Evolutionary conservation across 352 stramenopile species (phyloP).

Genomic region (Globisporangium iwayamae): DNA sequence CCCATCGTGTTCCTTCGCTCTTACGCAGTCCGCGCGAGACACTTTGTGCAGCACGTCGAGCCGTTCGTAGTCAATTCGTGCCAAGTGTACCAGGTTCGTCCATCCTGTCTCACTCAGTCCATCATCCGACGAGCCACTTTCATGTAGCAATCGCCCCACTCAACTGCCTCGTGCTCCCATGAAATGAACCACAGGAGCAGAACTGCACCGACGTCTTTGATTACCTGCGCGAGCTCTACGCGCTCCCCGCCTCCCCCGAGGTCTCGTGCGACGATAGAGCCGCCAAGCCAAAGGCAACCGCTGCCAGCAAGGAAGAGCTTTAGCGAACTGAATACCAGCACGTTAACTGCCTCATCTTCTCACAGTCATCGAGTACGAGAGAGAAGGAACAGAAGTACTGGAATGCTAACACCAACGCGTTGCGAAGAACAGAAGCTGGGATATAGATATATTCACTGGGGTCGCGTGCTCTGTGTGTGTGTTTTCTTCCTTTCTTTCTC

Average conservation of each 20-base stretch:
- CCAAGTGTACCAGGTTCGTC: constrained; percentile 44
- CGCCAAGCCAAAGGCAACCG: constrained; percentile 11
- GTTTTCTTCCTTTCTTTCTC: neutral
- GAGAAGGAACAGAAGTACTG: neutral
- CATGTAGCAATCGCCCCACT: neutral
- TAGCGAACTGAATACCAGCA: neutral
- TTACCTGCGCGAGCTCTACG: constrained; percentile 55
- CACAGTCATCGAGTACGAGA: neutral
- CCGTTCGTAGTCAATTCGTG: constrained; percentile 58
- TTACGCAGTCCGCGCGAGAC: constrained; percentile 34
- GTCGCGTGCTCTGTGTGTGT: neutral
- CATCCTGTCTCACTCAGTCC: neutral
- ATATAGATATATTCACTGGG: constrained; percentile 3
- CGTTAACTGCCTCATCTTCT: neutral
- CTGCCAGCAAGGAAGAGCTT: constrained; percentile 21
- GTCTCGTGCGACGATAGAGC: constrained; percentile 29
- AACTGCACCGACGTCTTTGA: constrained; percentile 64
- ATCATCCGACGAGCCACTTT: neutral
- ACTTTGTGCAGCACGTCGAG: constrained; percentile 67
- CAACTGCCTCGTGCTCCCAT: neutral
- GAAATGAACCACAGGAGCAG: constrained; percentile 26
- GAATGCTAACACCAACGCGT: too few relatives aligned
- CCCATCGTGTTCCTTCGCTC: neutral
- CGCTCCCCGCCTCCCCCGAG: constrained; percentile 27
- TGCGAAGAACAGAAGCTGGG: neutral